Conservation (phyloP, 2,329 filamentous ascomycete genomes). For the Chaetomiaceae sp. region DNA sequence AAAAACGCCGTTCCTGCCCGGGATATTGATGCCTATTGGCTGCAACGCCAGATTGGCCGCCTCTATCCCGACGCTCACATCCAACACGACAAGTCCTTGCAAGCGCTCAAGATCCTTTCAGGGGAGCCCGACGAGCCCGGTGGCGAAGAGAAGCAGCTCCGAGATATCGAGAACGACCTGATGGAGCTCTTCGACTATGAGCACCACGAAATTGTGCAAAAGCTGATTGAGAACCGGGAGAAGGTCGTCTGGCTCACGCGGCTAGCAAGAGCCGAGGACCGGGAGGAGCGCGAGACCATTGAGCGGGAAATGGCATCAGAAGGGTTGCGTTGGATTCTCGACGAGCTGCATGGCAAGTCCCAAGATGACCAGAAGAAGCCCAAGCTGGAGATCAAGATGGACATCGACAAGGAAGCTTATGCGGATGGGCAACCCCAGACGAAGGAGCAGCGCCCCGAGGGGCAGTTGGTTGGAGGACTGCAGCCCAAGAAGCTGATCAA, state of each 20-base stretch:
- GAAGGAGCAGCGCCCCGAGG: conserved; percentile 58
- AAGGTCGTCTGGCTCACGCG: conserved; percentile 94
- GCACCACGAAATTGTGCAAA: conserved; percentile 86
- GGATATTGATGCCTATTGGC: conserved; percentile 95
- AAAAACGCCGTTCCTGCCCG: conserved; percentile 69
- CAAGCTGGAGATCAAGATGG: conserved; percentile 90
- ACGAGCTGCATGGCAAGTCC: conserved; percentile 76
- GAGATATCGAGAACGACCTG: conserved; percentile 95
- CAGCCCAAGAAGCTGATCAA: conserved; percentile 87
- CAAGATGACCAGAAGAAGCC: conserved; percentile 54
- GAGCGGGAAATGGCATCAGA: conserved; percentile 90
- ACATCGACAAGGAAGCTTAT: conserved; percentile 70
- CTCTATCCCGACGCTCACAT: conserved; percentile 88
- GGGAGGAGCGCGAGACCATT: conserved; percentile 68
- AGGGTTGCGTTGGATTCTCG: conserved; percentile 78
- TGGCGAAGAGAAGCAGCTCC: conserved; percentile 76
- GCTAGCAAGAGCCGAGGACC: conserved; percentile 75
- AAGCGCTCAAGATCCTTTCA: conserved; percentile 77
- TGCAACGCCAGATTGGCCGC: conserved; percentile 85
- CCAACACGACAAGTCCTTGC: conserved; percentile 86
- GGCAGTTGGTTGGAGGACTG: conserved; percentile 71
- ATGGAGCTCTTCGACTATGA: conserved; percentile 99
- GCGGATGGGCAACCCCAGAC: conserved; percentile 46
- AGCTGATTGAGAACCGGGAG: conserved; percentile 85
- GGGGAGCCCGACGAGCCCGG: conserved; percentile 65